Evolutionary conservation across 345 rosid species (phyloP).

Genomic region (Balakata baccata): DNA sequence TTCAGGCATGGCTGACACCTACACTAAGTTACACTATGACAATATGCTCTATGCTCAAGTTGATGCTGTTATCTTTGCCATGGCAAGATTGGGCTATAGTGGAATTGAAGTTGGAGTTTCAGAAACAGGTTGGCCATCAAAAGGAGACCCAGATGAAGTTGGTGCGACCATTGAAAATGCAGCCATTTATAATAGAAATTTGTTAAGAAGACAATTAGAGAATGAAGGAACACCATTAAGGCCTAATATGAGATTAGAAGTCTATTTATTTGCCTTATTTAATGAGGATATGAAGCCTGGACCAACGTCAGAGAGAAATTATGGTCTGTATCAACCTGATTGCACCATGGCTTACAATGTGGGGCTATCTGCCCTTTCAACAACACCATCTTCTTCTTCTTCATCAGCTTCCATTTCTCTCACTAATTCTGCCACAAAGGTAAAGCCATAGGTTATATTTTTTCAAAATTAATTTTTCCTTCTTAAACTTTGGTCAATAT

Average conservation of each 20-base stretch:
- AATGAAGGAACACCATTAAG: slow-evolving; percentile 86
- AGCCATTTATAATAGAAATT: slow-evolving; percentile 62
- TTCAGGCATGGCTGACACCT: slow-evolving; percentile 75
- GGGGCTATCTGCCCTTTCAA: slow-evolving; percentile 57
- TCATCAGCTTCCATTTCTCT: slow-evolving; percentile 61
- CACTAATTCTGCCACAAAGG: slow-evolving; percentile 73
- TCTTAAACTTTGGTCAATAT: neutral
- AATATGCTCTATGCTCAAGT: slow-evolving; percentile 95
- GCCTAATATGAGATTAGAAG: slow-evolving; percentile 60
- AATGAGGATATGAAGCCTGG: slow-evolving; percentile 95
- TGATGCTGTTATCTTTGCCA: slow-evolving; percentile 75
- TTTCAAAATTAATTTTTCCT: neutral
- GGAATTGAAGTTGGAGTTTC: slow-evolving; percentile 76
- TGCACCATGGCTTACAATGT: slow-evolving; percentile 85
- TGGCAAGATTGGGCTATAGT: slow-evolving; percentile 55
- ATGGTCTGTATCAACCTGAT: slow-evolving; percentile 84
- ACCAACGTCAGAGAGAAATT: slow-evolving; percentile 84
- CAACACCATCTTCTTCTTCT: slow-evolving; percentile 28
- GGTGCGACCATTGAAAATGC: slow-evolving; percentile 79
- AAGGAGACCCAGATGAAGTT: slow-evolving; percentile 64
- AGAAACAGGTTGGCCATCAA: slow-evolving; percentile 98
- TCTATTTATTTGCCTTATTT: slow-evolving; percentile 80
- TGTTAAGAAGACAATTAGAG: slow-evolving; percentile 59
- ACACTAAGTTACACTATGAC: slow-evolving; percentile 69
- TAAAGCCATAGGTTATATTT: slow-evolving; percentile 33